These are phyloP conservation scores for Tieghemostelium lacteum DNA, from an alignment of 78 protist species.

Conservation along the genomic window DNA sequence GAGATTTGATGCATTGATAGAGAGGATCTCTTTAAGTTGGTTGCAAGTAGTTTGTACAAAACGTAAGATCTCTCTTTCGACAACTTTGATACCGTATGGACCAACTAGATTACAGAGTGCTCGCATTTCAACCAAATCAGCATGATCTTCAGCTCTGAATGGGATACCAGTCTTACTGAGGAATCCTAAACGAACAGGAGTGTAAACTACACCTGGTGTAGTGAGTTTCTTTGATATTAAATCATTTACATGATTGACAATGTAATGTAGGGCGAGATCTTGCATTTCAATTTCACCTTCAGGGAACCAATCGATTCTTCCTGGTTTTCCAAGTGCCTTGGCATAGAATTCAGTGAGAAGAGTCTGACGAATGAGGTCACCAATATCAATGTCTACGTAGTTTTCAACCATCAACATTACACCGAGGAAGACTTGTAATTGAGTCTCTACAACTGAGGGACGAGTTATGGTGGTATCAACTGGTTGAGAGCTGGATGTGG, in stretches of 20 bases:
- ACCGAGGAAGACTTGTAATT: slow-evolving; percentile 54
- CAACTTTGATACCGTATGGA: slow-evolving; percentile 80
- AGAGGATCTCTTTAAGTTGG: slow-evolving; percentile 52
- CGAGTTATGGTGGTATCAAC: slow-evolving; percentile 39
- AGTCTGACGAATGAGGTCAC: slow-evolving; percentile 75
- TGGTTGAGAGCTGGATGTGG: background rate
- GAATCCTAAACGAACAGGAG: slow-evolving; percentile 64
- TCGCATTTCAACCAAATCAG: slow-evolving; percentile 65
- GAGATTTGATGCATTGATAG: slow-evolving; percentile 19
- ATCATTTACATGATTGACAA: slow-evolving; percentile 34
- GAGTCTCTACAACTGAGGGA: slow-evolving; percentile 31
- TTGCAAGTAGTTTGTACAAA: slow-evolving; percentile 6
- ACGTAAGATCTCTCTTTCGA: slow-evolving; percentile 68
- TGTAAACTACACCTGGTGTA: slow-evolving; percentile 54
- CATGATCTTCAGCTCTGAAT: slow-evolving; percentile 73
- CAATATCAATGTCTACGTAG: slow-evolving; percentile 73
- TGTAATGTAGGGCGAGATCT: slow-evolving; percentile 22
- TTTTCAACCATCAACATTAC: slow-evolving; percentile 65
- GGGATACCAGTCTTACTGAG: slow-evolving; percentile 57
- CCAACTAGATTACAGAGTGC: slow-evolving; percentile 71
- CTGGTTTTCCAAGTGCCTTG: slow-evolving; percentile 69
- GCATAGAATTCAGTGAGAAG: slow-evolving; percentile 69
- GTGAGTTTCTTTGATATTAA: slow-evolving; percentile 41
- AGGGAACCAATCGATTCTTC: slow-evolving; percentile 83
- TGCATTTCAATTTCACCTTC: slow-evolving; percentile 75